Percentiles rank a stretch among this genome's conserved stretches.
Conservation (phyloP, 805 yeast species). For the Schizosaccharomyces lindneri region DNA sequence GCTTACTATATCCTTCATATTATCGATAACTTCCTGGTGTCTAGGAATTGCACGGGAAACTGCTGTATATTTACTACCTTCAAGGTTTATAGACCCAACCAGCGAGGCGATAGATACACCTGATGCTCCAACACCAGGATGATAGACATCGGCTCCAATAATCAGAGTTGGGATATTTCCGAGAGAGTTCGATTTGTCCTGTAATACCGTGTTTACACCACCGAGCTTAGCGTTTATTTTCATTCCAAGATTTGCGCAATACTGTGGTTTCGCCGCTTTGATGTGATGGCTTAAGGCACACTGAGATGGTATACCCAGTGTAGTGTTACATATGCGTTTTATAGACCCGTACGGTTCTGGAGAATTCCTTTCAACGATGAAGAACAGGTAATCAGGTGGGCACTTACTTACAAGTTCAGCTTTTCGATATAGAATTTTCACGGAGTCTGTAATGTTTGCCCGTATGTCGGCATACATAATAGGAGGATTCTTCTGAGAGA, state of each 20-base stretch:
- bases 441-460: constrained; percentile 1
- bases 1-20: constrained; percentile 2
- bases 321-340: constrained; percentile 12
- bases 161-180: constrained; percentile 11
- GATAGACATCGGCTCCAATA: constrained; percentile 14
- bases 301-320: constrained; percentile 12
- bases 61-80: constrained; percentile 5
- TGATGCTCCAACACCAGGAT: constrained; percentile 8
- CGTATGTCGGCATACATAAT: constrained; percentile 4
- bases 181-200: constrained; percentile 7
- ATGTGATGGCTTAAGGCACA: constrained; percentile 13
- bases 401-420: constrained; percentile 7
- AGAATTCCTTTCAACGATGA: constrained; percentile 10
- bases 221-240: constrained; percentile 15
- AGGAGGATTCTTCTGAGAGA: constrained; percentile 4
- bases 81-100: constrained; percentile 5
- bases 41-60: constrained; percentile 4
- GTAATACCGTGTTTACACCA: constrained; percentile 12
- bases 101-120: constrained; percentile 6
- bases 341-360: constrained; percentile 11
- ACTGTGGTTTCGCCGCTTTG: constrained; percentile 11
- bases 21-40: constrained; percentile 4
- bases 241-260: constrained; percentile 15
- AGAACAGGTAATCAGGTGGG: constrained; percentile 10
- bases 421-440: constrained; percentile 3